phyloP scores from a whole-genome alignment of 192 early-diverging fungal genomes.

The Glomus cerebriforme region DNA sequence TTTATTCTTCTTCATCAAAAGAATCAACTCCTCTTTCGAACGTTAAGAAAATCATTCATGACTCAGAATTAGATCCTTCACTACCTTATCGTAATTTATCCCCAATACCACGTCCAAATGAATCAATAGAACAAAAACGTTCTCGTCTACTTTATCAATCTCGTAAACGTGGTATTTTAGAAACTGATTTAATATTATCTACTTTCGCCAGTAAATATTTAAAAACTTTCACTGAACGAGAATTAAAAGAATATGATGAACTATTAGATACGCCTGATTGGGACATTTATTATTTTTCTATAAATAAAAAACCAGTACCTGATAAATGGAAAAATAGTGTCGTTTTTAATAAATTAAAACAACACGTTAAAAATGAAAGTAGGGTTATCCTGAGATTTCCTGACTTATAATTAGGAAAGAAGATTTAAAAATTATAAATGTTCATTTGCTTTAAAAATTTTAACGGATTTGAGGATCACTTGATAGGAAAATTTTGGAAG shows the following conservation, averaged over 20 bases:
- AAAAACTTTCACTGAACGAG: constrained; percentile 44
- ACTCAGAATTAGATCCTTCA: no score
- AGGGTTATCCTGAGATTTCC: constrained; percentile 84
- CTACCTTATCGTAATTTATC: constrained; percentile 33
- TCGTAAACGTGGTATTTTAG: constrained; percentile 93
- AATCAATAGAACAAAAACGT: constrained; percentile 70
- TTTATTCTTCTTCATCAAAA: no score
- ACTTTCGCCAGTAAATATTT: constrained; percentile 82
- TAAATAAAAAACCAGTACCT: constrained; percentile 63
- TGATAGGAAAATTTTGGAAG: no score
- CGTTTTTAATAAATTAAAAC: constrained; percentile 64
- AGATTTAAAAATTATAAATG: no score
- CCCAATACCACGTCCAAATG: constrained; percentile 64
- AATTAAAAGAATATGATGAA: constrained; percentile 77
- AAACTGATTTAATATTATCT: constrained; percentile 87
- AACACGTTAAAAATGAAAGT: constrained; percentile 79
- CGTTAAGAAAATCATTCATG: no score
- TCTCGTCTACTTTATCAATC: constrained; percentile 83
- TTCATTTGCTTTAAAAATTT: no score
- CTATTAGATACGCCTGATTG: constrained; percentile 90
- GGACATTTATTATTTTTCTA: constrained; percentile 97
- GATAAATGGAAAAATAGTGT: constrained; percentile 48
- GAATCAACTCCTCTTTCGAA: no score
- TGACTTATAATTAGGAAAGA: constrained; percentile 49
- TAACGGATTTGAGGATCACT: no score